Base-by-base conservation (phyloP, 495 filamentous ascomycete genomes). In the Annulohypoxylon moriforme region DNA sequence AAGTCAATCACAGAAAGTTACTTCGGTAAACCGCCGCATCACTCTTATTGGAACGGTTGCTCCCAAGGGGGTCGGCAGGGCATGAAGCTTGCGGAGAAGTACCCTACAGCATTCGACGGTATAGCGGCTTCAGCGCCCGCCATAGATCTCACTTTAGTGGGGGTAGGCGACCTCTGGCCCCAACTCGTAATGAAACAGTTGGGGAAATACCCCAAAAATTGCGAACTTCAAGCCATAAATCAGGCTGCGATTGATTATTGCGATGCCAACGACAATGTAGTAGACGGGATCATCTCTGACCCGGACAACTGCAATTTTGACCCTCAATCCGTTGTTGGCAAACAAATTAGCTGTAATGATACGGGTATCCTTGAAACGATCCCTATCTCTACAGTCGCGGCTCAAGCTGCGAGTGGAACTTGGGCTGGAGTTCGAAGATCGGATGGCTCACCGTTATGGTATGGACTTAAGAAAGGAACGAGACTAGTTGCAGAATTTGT, bases 21-120 rank as follows among this genome's bases (percentile, higher is more conserved):
- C 73, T 85, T 83, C 61, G 78, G 81, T 18, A 50, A 67, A 22
- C 34, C 53, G 0, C 77, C 80, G 0, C 16, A 42, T 18, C 82
- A 76, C 65, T 83, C 81, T 2, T 85, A 85, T 64, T 85, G 68
- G 64, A 83, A 61, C 58, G 81, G 83, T 1, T 85, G 83, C 50
- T 83, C 80, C 1, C 77, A 76, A 47, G 82, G 81, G 13, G 83
- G 83, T 0, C 73, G 83, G 0, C 81, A 84, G 60, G 83, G 82
- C 0, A 14, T 81, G 10, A 76, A 80, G 72, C 64, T 81, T n/a
- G 82, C 83, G 0, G 78, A 82, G 65, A 73, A 76, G 38, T 85
- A 82, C 71, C 82, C 82, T 4, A 60, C 61, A 0, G 79, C 76
- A 7, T 85, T 77, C 60, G 80, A 83, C 47, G 80, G 81, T 3